Evolutionary conservation across 2,329 filamentous ascomycete genomes (phyloP), one percentile per base, ranked within the genome.

Genomic region (Sphaerulina populicola): DNA sequence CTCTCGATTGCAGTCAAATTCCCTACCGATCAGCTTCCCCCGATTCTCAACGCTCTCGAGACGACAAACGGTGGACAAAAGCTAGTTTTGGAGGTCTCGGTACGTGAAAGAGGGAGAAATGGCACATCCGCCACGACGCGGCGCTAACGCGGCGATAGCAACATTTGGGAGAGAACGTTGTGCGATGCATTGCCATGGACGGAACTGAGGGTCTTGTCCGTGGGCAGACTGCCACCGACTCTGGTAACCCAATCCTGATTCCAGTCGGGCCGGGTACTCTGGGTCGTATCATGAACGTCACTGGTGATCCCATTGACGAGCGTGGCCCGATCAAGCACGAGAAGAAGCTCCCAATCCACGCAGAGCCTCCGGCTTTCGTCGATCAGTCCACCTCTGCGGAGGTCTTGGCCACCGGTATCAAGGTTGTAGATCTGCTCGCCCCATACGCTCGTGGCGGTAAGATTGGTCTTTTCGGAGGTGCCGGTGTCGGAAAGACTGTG

Each of bases 371-470:
- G 62, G 76, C 77, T 71, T 98, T 97, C 81, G 80, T 80, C 64
- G 93, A 98, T 70, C 93, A 98, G 81, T 94, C 93, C 62, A 98
- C 93, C 66, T 80, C 82, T 67, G 93, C 93, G 66, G 93, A 98
- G 79, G 84, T 98, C 75, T 83, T 98, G 66, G 87, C 94, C 68
- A 98, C 93, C 65, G 93, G 93, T 85, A 98, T 98, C 83, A 98
- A 98, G 86, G 93, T 98, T 74, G 93, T 98, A 77, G 93, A 98
- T 75, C 82, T 98, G 64, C 84, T 98, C 70, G 93, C 93, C 68
- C 93, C 93, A 69, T 98, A 98, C 77, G 93, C 93, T 73, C 93
- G 93, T 94, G 93, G 93, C 88, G 93, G 93, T 84, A 98, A 98
- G 86, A 98, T 98, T 82, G 93, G 93, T 88, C 89, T 98, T 66